These are phyloP conservation scores for Nepenthes gracilis DNA, from an alignment of 148 eudicot species.

Conservation along the genomic window DNA sequence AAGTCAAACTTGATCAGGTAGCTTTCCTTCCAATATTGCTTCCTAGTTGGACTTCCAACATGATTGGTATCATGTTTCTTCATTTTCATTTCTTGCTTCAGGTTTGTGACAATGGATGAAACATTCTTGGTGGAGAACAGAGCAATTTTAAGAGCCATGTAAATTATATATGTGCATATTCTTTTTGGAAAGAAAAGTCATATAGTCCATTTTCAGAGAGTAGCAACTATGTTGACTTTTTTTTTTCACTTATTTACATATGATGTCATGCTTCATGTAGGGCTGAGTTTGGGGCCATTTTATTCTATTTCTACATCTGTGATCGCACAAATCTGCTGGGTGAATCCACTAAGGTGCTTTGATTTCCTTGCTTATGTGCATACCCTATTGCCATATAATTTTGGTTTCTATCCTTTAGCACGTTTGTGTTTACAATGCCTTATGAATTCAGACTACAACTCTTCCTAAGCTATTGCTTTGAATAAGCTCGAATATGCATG, in stretches of 20 bases:
- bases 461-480: too few species aligned
- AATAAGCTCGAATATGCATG: too few species aligned
- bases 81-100: constrained; percentile 15
- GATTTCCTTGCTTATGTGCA: neutral
- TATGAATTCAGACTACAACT: too few species aligned
- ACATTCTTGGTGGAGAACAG: constrained; percentile 79
- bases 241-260: constrained; percentile 1
- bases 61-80: constrained; percentile 4
- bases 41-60: constrained; percentile 1
- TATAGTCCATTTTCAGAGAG: neutral
- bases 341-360: constrained; percentile 67
- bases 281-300: constrained; percentile 74
- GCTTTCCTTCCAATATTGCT: constrained; percentile 11
- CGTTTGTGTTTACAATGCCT: too few species aligned
- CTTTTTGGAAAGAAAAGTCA: neutral
- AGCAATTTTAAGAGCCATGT: constrained; percentile 81
- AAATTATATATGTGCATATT: constrained; percentile 13
- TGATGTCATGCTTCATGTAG: constrained; percentile 21
- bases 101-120: constrained; percentile 93
- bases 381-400: neutral
- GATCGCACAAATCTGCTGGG: constrained; percentile 73
- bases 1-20: constrained; percentile 77
- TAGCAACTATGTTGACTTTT: neutral
- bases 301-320: constrained; percentile 70
- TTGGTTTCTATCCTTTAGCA: neutral